phyloP scores from a whole-genome alignment of 192 early-diverging fungal species.

The Gamsiella multidivaricata region DNA sequence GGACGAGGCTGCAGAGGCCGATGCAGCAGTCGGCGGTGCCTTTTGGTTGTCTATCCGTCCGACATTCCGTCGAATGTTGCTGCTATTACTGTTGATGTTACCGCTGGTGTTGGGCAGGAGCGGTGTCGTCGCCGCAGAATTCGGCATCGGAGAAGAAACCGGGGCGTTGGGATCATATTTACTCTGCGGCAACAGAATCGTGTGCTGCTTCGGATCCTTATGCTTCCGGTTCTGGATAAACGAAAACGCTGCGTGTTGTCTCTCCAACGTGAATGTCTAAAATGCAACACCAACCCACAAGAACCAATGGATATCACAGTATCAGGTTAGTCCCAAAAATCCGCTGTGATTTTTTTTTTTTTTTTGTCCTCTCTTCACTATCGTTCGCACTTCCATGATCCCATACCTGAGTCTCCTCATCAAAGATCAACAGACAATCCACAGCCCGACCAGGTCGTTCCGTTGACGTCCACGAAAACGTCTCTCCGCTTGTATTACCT shows the following conservation, averaged over 20 bases:
- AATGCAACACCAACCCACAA: neutral
- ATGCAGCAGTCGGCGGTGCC: neutral
- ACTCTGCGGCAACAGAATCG: constrained; percentile 35
- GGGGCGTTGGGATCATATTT: constrained; percentile 27
- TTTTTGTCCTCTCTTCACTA: too few species aligned
- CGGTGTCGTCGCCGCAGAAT: constrained; percentile 19
- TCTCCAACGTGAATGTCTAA: constrained; percentile 43
- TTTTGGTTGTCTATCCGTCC: neutral
- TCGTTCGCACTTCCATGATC: too few species aligned
- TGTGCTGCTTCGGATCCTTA: constrained; percentile 26
- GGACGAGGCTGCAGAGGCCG: neutral
- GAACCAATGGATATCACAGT: too few species aligned
- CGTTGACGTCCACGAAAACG: constrained; percentile 28
- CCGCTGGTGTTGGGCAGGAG: constrained; percentile 5
- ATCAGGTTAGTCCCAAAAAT: neutral
- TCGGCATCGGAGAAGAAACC: neutral
- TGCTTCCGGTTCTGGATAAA: constrained; percentile 36
- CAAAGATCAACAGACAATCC: constrained; percentile 48
- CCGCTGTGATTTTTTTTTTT: neutral
- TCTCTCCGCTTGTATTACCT: constrained; percentile 16
- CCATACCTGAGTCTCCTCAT: constrained; percentile 50
- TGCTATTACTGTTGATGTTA: neutral
- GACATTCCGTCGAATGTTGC: neutral
- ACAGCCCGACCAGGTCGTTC: constrained; percentile 23
- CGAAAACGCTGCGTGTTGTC: constrained; percentile 40